These are phyloP conservation scores for Rhinocladiella similis DNA, from an alignment of 2,329 filamentous ascomycete species.

Conservation along the genomic window DNA sequence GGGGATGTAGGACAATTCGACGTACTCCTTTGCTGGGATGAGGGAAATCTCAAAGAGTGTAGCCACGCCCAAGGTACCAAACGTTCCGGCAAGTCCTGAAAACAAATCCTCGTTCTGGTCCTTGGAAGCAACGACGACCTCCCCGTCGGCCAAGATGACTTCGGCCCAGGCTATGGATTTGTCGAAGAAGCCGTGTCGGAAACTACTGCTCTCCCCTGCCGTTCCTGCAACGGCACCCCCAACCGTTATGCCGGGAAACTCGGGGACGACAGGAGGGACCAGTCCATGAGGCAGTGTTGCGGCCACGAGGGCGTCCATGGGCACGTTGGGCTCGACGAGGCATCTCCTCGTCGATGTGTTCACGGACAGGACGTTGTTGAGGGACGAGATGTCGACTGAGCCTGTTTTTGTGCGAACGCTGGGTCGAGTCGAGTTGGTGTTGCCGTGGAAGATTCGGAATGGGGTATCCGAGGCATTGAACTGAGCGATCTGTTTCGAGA, in stretches of 20 bases:
- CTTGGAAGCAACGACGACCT: constrained; percentile 56
- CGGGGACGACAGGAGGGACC: constrained; percentile 67
- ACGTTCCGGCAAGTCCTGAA: constrained; percentile 63
- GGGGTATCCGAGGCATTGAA: constrained; percentile 35
- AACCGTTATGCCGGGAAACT: constrained; percentile 71
- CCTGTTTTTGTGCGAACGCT: constrained; percentile 49
- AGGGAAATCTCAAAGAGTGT: constrained; percentile 56
- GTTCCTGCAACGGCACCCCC: constrained; percentile 69
- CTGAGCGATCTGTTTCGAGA: constrained; percentile 18
- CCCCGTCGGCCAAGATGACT: constrained; percentile 64
- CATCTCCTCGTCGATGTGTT: constrained; percentile 56
- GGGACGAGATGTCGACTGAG: constrained; percentile 66
- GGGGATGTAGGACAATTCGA: constrained; percentile 51
- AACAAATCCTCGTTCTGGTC: constrained; percentile 61
- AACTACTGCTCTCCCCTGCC: constrained; percentile 68
- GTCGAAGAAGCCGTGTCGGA: constrained; percentile 68
- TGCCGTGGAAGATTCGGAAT: constrained; percentile 60
- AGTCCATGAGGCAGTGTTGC: constrained; percentile 58
- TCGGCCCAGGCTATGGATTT: constrained; percentile 62
- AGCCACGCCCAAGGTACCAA: constrained; percentile 67
- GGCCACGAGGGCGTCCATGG: constrained; percentile 65
- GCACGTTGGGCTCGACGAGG: constrained; percentile 69
- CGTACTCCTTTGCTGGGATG: constrained; percentile 47
- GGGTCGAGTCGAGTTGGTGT: constrained; percentile 54
- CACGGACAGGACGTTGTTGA: constrained; percentile 64